Base-by-base conservation (phyloP, 2,329 filamentous ascomycete species). In the Domatiomyces globalis region DNA sequence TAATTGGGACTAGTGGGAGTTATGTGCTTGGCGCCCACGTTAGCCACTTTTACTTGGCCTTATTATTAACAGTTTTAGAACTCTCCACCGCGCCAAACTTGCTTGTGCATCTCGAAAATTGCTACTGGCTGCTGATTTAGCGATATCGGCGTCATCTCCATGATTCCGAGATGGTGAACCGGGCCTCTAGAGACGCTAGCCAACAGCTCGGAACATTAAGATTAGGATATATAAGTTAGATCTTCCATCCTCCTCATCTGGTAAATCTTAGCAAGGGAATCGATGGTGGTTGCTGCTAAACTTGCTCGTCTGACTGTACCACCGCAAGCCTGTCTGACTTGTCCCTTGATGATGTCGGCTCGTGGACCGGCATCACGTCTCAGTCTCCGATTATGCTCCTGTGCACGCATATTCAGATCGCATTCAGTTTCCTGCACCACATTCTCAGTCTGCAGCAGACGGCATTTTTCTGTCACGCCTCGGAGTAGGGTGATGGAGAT, bases 401-500 rank as follows among this genome's bases (percentile, higher is more conserved):
- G n/a, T n/a, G n/a, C 22, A 25, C 22, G 22, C 22, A 25, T 25
- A 25, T 25, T 6, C 22, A 25, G 22, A 25, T 25, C 36, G 33
- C 45, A 18, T 43, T 25, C 12, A 15, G 18, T 15, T 6, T 25
- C 17, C 29, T 5, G 33, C 33, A 39, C 33, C 9, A 39, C 9
- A 39, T 15, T 15, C 33, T 15, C 33, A 39, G 15, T 2, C 15
- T 39, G 48, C 29, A 43, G 47, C 33, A 48, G 33, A 19, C 53
- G 56, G 44, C 48, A 49, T n/a, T 58, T 58, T 46, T 54, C 52
- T 7, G 43, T 27, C 9, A 51, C 42, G 27, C 47, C 49, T 36
- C 43, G 43, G 19, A 36, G 47, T 33, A 50, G 49, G 12, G 42
- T 88, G 49, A 88, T 89, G 84, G 81, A 86, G 57, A 80, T 76